Conservation (phyloP, 2,329 filamentous ascomycete species). For the Cytospora chrysosperma region DNA sequence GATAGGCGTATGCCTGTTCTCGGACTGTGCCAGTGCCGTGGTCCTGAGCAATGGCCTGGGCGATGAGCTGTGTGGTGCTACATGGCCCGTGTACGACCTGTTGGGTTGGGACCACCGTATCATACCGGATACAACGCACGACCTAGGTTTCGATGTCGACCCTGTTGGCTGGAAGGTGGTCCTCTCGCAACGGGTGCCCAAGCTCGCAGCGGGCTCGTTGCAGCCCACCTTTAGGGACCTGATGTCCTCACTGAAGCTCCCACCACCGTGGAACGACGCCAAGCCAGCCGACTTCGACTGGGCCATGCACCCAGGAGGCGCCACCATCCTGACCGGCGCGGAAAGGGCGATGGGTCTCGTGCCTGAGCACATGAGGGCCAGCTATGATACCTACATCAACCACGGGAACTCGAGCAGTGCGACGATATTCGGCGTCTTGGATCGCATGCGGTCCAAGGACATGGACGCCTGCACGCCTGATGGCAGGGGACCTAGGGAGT, state of each 20-base stretch:
- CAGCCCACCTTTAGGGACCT: conserved; percentile 55
- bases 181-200: conserved; percentile 60
- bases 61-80: conserved; percentile 28
- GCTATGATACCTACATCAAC: conserved; percentile 66
- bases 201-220: conserved; percentile 52
- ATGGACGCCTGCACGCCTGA: conserved; percentile 57
- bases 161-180: conserved; percentile 67
- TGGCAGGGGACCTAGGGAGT: conserved; percentile 49
- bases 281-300: conserved; percentile 64
- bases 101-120: conserved; percentile 65
- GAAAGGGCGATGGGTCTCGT: conserved; percentile 57
- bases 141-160: conserved; percentile 66
- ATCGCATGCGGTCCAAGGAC: conserved; percentile 57
- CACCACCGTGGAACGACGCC: conserved; percentile 41
- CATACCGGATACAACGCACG: conserved; percentile 59
- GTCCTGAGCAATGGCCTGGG: conserved; percentile 65
- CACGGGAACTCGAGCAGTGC: conserved; percentile 70
- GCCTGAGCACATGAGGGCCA: conserved; percentile 66
- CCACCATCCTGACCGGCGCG: conserved; percentile 64
- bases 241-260: conserved; percentile 39
- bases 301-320: conserved; percentile 70
- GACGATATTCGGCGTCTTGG: conserved; percentile 67
- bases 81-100: conserved; percentile 55
- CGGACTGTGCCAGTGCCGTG: conserved; percentile 66
- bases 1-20: conserved; percentile 67